Conservation (phyloP, 352 stramenopile species). For the Pythium periplocum region DNA sequence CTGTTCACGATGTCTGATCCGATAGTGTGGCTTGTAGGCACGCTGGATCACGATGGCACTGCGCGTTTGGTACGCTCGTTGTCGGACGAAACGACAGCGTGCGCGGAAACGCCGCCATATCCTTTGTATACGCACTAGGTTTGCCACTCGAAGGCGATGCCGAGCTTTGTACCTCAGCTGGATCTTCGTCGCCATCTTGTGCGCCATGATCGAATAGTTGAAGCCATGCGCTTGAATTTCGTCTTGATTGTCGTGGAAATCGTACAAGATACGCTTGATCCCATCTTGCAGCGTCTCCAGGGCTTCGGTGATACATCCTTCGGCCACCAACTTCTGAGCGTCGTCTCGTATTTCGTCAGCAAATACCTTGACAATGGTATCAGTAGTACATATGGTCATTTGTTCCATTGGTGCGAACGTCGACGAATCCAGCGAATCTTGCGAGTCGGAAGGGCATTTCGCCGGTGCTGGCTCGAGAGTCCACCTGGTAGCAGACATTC, state of each 20-base stretch:
- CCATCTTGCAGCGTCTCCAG: constrained; percentile 37
- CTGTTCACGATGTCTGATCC: constrained; percentile 3
- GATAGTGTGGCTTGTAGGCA: constrained; percentile 23
- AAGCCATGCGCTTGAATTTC: constrained; percentile 24
- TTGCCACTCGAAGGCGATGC: constrained; percentile 22
- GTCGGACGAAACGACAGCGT: constrained; percentile 1
- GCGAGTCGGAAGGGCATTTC: neutral
- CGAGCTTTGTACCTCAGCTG: constrained; percentile 32
- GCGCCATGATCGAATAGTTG: constrained; percentile 36
- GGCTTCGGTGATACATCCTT: constrained; percentile 28
- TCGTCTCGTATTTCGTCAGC: constrained; percentile 17
- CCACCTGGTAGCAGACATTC: too few relatives aligned
- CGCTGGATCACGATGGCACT: constrained; percentile 30
- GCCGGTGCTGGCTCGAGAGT: constrained; percentile 5
- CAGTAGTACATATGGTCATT: neutral
- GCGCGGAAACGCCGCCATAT: constrained; percentile 27
- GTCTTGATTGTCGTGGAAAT: constrained; percentile 33
- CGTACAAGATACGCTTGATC: constrained; percentile 36
- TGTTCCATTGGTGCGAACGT: neutral
- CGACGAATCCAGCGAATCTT: neutral
- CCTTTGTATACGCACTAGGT: constrained; percentile 27
- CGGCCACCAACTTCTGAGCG: constrained; percentile 11
- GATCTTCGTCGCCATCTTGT: constrained; percentile 25
- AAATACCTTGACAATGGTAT: constrained; percentile 10
- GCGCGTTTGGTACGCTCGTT: constrained; percentile 15